Percentiles rank a stretch among this genome's conserved stretches.
Evolutionary conservation across 192 early-diverging fungal genomes (phyloP).

Genomic region (Oehlia diaphana): DNA sequence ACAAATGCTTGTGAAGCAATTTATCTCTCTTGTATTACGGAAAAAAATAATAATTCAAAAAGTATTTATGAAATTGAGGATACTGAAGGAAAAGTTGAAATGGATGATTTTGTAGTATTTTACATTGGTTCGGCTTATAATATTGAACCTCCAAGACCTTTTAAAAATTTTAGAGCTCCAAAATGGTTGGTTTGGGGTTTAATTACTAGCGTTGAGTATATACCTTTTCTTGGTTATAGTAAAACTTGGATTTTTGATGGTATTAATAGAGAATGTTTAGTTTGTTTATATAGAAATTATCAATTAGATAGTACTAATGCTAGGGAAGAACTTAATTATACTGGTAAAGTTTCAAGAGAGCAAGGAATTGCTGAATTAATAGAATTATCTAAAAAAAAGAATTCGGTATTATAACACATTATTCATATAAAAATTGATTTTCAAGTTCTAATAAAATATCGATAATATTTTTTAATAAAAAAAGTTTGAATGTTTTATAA

Average conservation of each 20-base stretch:
- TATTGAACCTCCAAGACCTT: slow-evolving; percentile 1
- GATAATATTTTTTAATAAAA: neutral
- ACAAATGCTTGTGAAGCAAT: slow-evolving; percentile 26
- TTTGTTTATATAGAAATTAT: neutral
- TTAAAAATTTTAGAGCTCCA: slow-evolving; percentile 13
- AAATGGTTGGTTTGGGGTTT: slow-evolving; percentile 7
- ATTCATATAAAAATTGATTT: no score
- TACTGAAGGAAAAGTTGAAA: slow-evolving; percentile 12
- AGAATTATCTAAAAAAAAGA: neutral
- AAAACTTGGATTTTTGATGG: slow-evolving; percentile 21
- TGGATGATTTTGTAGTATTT: slow-evolving; percentile 23
- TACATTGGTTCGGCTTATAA: slow-evolving; percentile 16
- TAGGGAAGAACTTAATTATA: slow-evolving; percentile 19
- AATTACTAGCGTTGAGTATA: slow-evolving; percentile 16
- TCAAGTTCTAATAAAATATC: no score
- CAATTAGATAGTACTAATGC: slow-evolving; percentile 19
- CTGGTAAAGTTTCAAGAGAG: slow-evolving; percentile 1
- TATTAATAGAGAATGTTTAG: slow-evolving; percentile 16
- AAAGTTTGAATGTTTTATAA: neutral
- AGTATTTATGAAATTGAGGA: slow-evolving; percentile 20
- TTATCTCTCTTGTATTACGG: neutral
- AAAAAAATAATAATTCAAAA: no score
- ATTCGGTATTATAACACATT: no score
- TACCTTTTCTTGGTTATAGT: slow-evolving; percentile 23
- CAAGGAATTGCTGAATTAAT: slow-evolving; percentile 10